Evolutionary conservation across 148 eudicot species (phyloP).

Genomic region (Mesembryanthemum crystallinum): DNA sequence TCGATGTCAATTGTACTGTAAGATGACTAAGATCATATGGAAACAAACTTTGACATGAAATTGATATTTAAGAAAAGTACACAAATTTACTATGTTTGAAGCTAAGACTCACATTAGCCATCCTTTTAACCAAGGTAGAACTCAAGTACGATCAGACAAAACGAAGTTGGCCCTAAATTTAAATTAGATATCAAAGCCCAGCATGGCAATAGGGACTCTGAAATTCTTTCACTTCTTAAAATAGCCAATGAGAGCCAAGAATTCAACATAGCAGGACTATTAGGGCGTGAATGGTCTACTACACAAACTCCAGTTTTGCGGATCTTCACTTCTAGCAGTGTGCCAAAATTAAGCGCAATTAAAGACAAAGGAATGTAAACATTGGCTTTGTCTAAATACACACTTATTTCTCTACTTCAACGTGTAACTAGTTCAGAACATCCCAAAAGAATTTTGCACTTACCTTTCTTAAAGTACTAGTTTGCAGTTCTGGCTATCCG

Average conservation of each 20-base stretch:
- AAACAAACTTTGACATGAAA: neutral
- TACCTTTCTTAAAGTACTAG: neutral
- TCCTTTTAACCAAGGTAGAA: neutral
- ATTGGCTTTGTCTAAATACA: neutral
- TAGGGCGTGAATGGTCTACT: too few relatives aligned
- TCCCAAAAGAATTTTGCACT: neutral
- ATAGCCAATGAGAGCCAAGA: neutral
- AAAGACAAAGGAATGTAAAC: too few relatives aligned
- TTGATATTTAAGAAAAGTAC: neutral
- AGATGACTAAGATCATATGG: constrained; percentile 8
- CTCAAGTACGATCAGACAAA: neutral
- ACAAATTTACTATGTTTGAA: neutral
- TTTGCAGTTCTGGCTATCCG: neutral
- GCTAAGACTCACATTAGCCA: neutral
- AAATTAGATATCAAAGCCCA: neutral
- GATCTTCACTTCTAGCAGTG: neutral
- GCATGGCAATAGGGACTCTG: neutral
- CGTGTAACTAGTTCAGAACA: neutral
- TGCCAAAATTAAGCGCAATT: too few relatives aligned
- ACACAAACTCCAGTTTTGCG: too few relatives aligned
- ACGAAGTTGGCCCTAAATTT: neutral
- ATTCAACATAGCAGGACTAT: neutral
- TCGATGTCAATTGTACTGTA: neutral
- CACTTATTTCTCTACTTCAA: neutral
- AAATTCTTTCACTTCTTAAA: neutral